Evolutionary conservation across 2,329 filamentous ascomycete genomes (phyloP), one percentile per base, ranked within the genome.

Genomic region (Dryadomyces quercus-mongolicae): DNA sequence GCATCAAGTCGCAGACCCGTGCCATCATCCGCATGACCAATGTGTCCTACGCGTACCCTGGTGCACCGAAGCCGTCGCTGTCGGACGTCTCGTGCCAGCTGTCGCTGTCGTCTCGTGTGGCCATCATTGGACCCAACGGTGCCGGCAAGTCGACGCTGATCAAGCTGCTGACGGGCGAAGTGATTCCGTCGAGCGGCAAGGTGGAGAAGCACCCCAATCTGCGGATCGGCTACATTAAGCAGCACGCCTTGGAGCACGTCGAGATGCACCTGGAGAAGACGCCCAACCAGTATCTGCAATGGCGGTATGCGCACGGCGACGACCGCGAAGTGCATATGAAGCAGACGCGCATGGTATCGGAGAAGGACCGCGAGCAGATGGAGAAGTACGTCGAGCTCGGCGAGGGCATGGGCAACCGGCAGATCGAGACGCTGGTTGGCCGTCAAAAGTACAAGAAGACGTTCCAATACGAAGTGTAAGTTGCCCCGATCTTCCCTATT

Each of bases 221-320:
- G 65, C 91, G 93, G 77, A 96, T 98, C 64, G 93, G 93, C 54
- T 98, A 98, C 76, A 97, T 98, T 75, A 97, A 97, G 76, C 93
- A 98, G 75, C 93, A 98, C 70, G 93, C 93, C 47, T 79, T 98
- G 13, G 93, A 98, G 76, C 93, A 98, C 81, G 93, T 98, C 12
- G 92, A 98, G 73, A 95, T 96, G 92, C 93, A 98, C 67, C 76
- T 97, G 62, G 93, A 98, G 72, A 98, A 98, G 81, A 98, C 93
- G 0, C 93, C 93, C 44, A 97, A 95, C 69, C 93, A 98, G 72
- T 98, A 98, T 67, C 80, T 98, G 38, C 93, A 97, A 72, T 98
- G 93, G 93, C 88, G 93, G 64, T 98, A 97, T 67, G 88, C 88
- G 64, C 89, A 97, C 65, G 93, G 93, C 65, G 93, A 97, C 62